Evolutionary conservation across 805 yeast genomes (phyloP).

Genomic region (Maudiozyma serrabonitensis): DNA sequence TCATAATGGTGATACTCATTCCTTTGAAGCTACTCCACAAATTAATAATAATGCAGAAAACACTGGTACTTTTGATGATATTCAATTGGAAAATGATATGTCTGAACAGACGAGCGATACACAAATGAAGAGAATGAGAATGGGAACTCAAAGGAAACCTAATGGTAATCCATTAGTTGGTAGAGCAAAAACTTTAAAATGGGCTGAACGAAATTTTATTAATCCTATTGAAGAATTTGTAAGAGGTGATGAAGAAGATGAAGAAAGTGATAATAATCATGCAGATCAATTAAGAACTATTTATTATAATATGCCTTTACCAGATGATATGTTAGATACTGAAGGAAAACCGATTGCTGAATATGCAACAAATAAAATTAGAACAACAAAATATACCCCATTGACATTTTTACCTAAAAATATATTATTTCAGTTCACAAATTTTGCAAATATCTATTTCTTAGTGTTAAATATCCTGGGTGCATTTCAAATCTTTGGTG

Average conservation of each 20-base stretch:
- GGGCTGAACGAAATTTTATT: slow-evolving; percentile 32
- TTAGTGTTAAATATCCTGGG: slow-evolving; percentile 71
- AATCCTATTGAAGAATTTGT: slow-evolving; percentile 26
- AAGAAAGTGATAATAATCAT: slow-evolving; percentile 31
- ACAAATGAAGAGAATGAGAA: slow-evolving; percentile 62
- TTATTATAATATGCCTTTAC: slow-evolving; percentile 51
- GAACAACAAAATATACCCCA: slow-evolving; percentile 94
- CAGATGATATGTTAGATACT: slow-evolving; percentile 48
- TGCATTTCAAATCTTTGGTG: slow-evolving; percentile 68
- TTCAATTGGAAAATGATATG: slow-evolving; percentile 14
- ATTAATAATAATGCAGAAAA: slow-evolving; percentile 7
- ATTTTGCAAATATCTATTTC: slow-evolving; percentile 87
- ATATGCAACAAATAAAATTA: slow-evolving; percentile 84
- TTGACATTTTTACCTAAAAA: slow-evolving; percentile 81
- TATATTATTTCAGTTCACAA: slow-evolving; percentile 66
- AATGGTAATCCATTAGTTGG: slow-evolving; percentile 56
- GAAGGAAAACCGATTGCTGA: slow-evolving; percentile 47
- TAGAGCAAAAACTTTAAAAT: slow-evolving; percentile 51
- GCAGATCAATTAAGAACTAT: slow-evolving; percentile 39
- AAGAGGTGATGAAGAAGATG: slow-evolving; percentile 22
- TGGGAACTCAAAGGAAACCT: slow-evolving; percentile 83
- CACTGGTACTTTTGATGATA: slow-evolving; percentile 19
- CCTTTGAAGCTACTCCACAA: slow-evolving; percentile 23
- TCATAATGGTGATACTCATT: slow-evolving; percentile 12
- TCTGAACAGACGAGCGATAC: slow-evolving; percentile 8